phyloP scores from a whole-genome alignment of 2,329 filamentous ascomycete genomes.

The Chalara sp. region DNA sequence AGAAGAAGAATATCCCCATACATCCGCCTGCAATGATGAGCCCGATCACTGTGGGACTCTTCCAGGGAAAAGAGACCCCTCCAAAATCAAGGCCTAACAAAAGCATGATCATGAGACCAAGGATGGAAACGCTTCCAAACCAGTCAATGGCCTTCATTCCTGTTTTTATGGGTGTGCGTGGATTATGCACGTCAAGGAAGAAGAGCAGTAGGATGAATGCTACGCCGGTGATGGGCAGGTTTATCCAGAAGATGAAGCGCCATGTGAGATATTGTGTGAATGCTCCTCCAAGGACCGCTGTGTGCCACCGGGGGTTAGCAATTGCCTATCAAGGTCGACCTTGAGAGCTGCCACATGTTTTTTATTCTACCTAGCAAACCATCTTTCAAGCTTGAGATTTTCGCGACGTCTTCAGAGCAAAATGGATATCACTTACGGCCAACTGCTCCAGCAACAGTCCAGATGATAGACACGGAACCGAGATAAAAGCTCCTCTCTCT shows the following conservation, averaged over 20 bases:
- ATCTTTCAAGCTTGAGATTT: no score
- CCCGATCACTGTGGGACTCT: slow-evolving; percentile 67
- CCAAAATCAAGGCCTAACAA: slow-evolving; percentile 79
- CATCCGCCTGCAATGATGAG: slow-evolving; percentile 67
- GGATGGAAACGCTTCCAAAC: slow-evolving; percentile 52
- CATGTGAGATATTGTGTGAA: slow-evolving; percentile 53
- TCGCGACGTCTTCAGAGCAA: no score
- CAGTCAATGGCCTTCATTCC: slow-evolving; percentile 54
- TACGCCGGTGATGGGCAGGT: slow-evolving; percentile 29
- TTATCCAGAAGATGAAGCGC: slow-evolving; percentile 57
- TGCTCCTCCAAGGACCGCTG: slow-evolving; percentile 49
- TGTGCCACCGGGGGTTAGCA: no score
- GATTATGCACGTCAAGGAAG: slow-evolving; percentile 57
- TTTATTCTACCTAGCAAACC: no score
- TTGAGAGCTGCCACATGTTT: no score
- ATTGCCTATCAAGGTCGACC: no score
- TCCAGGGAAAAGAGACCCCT: slow-evolving; percentile 63
- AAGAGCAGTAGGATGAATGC: slow-evolving; percentile 49
- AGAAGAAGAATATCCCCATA: slow-evolving; percentile 49
- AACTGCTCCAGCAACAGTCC: slow-evolving; percentile 52
- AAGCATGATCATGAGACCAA: slow-evolving; percentile 73
- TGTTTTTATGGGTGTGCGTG: slow-evolving; percentile 46
- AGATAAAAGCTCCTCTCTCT: slow-evolving; percentile 51
- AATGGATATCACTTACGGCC: slow-evolving; percentile 31
- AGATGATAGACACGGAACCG: slow-evolving; percentile 52